phyloP scores from a whole-genome alignment of 345 rosid species.

The Populus nigra region DNA sequence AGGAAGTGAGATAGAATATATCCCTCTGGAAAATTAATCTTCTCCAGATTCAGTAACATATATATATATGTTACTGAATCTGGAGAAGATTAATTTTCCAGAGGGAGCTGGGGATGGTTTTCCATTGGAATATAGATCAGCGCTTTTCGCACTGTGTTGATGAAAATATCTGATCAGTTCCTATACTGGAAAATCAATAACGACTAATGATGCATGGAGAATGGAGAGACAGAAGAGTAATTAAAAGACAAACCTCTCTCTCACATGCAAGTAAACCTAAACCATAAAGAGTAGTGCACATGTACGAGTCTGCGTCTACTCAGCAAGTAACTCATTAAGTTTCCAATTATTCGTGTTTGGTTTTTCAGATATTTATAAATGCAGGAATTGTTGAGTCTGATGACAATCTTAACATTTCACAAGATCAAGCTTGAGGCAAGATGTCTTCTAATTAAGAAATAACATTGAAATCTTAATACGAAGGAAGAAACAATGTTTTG shows the following conservation, averaged over 20 bases:
- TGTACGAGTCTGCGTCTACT: not conserved
- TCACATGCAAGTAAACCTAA: conserved; percentile 10
- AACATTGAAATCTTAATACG: not conserved
- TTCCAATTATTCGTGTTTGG: not conserved
- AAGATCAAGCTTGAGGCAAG: not conserved
- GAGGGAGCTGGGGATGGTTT: not conserved
- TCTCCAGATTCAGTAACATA: no score
- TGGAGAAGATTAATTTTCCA: not conserved
- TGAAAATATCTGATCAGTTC: not conserved
- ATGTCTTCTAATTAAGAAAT: not conserved
- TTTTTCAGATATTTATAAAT: not conserved
- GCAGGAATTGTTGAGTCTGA: not conserved
- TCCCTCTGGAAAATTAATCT: no score
- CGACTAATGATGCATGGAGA: not conserved
- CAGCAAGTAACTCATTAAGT: not conserved
- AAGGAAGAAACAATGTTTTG: not conserved
- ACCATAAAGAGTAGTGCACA: not conserved
- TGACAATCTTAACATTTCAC: not conserved
- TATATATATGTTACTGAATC: not conserved
- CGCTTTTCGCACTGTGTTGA: not conserved
- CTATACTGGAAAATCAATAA: not conserved
- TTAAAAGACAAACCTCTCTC: not conserved
- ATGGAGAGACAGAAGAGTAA: not conserved
- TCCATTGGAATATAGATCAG: not conserved
- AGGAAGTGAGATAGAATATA: no score